Evolutionary conservation across 495 filamentous ascomycete genomes (phyloP).

Genomic region (Aspergillus taichungensis): DNA sequence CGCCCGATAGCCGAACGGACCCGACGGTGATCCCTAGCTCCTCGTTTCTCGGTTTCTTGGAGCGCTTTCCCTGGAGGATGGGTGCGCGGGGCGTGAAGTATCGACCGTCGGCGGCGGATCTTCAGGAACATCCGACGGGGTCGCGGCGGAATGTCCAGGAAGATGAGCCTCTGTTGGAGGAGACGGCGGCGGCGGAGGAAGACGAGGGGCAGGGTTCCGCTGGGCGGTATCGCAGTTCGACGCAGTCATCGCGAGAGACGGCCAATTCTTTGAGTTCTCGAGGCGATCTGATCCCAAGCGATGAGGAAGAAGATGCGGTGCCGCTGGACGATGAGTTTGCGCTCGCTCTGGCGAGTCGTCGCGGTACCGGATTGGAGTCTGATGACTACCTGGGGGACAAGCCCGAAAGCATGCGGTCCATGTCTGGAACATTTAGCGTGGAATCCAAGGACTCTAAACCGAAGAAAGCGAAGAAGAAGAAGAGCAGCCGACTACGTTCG

Average conservation of each 20-base stretch:
- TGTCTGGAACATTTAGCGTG: conserved; percentile 45
- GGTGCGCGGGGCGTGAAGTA: conserved; percentile 74
- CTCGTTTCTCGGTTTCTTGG: conserved; percentile 76
- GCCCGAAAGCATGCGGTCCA: conserved; percentile 53
- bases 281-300: conserved; percentile 88
- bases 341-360: conserved; percentile 56
- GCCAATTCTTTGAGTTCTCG: conserved; percentile 87
- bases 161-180: conserved; percentile 62
- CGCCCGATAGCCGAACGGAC: conserved; percentile 55
- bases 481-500: conserved; percentile 23
- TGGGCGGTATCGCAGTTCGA: conserved; percentile 64
- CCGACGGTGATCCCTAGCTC: conserved; percentile 88
- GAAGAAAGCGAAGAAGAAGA: conserved; percentile 29
- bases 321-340: conserved; percentile 91
- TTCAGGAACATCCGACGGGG: conserved; percentile 76
- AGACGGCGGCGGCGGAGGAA: conserved; percentile 39
- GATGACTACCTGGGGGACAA: conserved; percentile 68
- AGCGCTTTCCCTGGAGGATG: conserved; percentile 75
- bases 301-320: conserved; percentile 87
- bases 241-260: conserved; percentile 71
- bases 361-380: conserved; percentile 48
- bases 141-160: conserved; percentile 42
- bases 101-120: conserved; percentile 80
- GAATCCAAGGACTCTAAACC: conserved; percentile 43
- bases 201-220: conserved; percentile 16